These are phyloP conservation scores for Daedalea quercina DNA, from an alignment of 768 basidiomycete genomes.

Conservation along the genomic window DNA sequence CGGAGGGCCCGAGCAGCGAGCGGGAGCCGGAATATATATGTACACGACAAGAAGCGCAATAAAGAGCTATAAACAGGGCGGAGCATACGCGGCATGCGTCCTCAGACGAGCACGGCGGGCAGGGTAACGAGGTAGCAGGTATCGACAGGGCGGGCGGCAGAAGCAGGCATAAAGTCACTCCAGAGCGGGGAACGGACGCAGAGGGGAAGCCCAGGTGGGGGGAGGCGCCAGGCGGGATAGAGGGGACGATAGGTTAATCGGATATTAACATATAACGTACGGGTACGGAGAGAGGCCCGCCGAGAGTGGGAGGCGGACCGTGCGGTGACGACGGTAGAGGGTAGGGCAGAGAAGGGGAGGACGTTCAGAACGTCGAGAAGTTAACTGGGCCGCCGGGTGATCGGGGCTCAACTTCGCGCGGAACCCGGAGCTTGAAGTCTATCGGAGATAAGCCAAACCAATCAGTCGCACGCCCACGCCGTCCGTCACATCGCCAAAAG, in stretches of 20 bases:
- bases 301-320: neutral
- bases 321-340: neutral
- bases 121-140: neutral
- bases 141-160: no score
- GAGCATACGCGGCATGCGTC: neutral
- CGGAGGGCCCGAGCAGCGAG: neutral
- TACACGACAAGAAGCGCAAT: neutral
- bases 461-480: neutral
- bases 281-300: neutral
- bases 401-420: conserved; percentile 40
- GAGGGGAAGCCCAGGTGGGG: neutral
- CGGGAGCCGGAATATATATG: neutral
- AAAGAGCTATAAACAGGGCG: neutral
- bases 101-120: neutral
- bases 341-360: neutral
- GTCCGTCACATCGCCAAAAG: neutral
- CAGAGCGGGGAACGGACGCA: neutral
- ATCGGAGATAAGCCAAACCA: neutral
- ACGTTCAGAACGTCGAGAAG: conserved; percentile 53
- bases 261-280: neutral
- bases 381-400: conserved; percentile 40
- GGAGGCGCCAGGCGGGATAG: neutral
- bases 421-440: conserved; percentile 66
- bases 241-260: neutral
- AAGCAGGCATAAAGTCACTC: neutral